Evolutionary conservation across 345 rosid genomes (phyloP).

Genomic region (Melastoma malabathricum): DNA sequence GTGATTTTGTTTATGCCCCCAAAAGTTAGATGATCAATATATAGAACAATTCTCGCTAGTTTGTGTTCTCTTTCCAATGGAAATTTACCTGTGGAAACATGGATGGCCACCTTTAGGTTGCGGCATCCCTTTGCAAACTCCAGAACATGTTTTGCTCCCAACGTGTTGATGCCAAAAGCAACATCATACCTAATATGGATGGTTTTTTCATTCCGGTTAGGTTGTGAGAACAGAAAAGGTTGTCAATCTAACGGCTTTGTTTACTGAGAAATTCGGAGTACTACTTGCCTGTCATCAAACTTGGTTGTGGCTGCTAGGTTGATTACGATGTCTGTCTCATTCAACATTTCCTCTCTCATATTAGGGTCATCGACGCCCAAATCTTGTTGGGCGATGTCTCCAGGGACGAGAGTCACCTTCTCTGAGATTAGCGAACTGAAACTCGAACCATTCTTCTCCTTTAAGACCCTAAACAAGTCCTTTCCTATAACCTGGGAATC

Average conservation of each 20-base stretch:
- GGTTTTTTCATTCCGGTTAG: too few relatives aligned
- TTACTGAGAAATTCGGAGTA: too few relatives aligned
- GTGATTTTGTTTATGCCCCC: background rate
- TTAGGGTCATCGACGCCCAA: slow-evolving; percentile 14
- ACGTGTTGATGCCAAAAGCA: slow-evolving; percentile 34
- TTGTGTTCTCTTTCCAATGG: background rate
- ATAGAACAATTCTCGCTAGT: too few relatives aligned
- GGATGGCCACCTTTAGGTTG: slow-evolving; percentile 27
- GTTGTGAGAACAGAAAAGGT: too few relatives aligned
- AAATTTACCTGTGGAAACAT: slow-evolving; percentile 52
- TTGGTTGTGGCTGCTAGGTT: slow-evolving; percentile 26
- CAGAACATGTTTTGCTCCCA: slow-evolving; percentile 35
- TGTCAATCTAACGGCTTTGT: too few relatives aligned
- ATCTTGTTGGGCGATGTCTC: slow-evolving; percentile 15
- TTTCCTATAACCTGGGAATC: slow-evolving; percentile 12
- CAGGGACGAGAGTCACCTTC: slow-evolving; percentile 13
- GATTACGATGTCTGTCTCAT: slow-evolving; percentile 13
- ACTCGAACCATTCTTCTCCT: slow-evolving; percentile 14
- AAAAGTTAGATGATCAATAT: background rate
- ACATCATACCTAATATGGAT: slow-evolving; percentile 40
- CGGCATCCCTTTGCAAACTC: slow-evolving; percentile 35
- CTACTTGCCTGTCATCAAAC: slow-evolving; percentile 21
- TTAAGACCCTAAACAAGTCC: slow-evolving; percentile 20
- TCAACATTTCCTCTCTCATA: slow-evolving; percentile 10
- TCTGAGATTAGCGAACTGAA: slow-evolving; percentile 11